Evolutionary conservation across 768 basidiomycete species (phyloP), one percentile per base, ranked within the genome.

Genomic region (Xanthoconium purpureum): DNA sequence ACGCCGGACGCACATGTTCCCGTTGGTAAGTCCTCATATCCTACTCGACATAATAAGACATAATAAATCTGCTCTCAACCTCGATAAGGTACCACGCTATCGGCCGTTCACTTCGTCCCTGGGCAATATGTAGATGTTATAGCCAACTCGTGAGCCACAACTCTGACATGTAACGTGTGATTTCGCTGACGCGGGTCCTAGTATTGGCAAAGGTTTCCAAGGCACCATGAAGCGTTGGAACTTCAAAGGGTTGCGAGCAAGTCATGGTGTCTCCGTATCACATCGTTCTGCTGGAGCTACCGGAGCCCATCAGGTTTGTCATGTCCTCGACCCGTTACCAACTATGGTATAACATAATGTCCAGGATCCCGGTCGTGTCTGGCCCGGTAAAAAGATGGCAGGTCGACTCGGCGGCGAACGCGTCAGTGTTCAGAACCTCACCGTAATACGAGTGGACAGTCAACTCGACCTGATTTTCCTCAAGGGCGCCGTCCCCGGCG

Each of bases 371-470:
- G 97, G 97, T 46, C 86, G 97, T 65, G 80, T 98, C 6, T 94
- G 91, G 75, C 97, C 97, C 5, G 97, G 97, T 37, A 97, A 94
- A 77, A 98, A 98, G 78, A 98, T 97, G 96, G 85, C 96, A 11
- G 97, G 97, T 35, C 87, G 87, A 24, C 86, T 98, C 79, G 97
- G 97, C 48, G 88, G 85, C 54, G 79, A 84, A 59, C 85, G 87
- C 39, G 81, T 82, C 10, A 98, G 96, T 9, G 79, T 81, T 14
- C 94, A 96, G 66, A 98, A 98, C 68, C 84, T 98, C 28, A 73
- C 87, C 1, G 92, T 98, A 42, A 81, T 94, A 53, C 89, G 94
- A 20, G 81, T 99, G 56, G 97, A 99, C 76, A 84, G 83, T 20
- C 75, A 77, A 14, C 84, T 97, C 47, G 88, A 98, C 73, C 82